phyloP scores from a whole-genome alignment of 257 asterid species.

The Salvia rosmarinus region DNA sequence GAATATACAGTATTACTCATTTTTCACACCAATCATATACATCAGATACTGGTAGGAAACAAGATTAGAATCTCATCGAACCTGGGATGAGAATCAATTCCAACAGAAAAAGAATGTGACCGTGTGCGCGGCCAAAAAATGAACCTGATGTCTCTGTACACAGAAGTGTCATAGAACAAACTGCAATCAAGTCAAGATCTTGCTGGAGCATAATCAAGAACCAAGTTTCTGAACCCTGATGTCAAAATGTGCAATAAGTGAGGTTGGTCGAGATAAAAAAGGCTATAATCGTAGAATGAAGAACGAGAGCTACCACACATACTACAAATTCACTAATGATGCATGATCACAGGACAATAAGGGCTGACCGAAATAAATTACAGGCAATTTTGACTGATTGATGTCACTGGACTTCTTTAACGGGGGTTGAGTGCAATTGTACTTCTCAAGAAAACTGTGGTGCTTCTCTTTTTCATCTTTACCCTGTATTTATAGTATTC shows the following conservation, averaged over 20 bases:
- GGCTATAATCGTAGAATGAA: neutral
- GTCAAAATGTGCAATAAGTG: neutral
- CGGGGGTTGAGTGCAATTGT: neutral
- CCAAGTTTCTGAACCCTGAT: conserved; percentile 12
- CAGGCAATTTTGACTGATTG: neutral
- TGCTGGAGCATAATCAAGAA: neutral
- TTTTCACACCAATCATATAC: conserved; percentile 8
- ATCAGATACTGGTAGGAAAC: conserved; percentile 4
- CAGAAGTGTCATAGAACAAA: neutral
- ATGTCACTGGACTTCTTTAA: neutral
- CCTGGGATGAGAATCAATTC: neutral
- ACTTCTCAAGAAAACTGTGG: neutral
- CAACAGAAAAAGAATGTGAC: conserved; percentile 34
- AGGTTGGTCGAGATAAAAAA: neutral
- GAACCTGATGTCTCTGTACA: conserved; percentile 34
- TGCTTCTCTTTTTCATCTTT: neutral
- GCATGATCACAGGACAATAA: neutral
- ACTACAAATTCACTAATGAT: too few relatives aligned
- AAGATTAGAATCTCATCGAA: conserved; percentile 6
- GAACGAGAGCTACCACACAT: neutral
- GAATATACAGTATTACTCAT: neutral
- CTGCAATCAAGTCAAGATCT: too few relatives aligned
- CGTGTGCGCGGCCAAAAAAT: conserved; percentile 30
- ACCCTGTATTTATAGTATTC: neutral
- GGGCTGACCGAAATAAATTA: neutral